These are phyloP conservation scores for Fusarium avenaceum DNA, from an alignment of 2,329 filamentous ascomycete genomes.

Conservation along the genomic window DNA sequence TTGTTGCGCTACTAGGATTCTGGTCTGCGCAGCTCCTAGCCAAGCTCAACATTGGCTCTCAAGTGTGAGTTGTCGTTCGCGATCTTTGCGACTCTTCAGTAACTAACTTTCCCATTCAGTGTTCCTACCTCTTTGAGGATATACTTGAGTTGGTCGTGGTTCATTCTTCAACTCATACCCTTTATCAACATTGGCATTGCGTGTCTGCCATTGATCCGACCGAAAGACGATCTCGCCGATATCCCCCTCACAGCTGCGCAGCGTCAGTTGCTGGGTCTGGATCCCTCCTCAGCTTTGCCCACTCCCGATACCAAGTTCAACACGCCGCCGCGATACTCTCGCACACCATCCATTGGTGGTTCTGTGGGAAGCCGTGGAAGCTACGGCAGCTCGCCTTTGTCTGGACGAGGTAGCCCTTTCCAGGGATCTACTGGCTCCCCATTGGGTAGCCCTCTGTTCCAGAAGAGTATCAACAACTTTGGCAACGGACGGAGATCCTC, in stretches of 20 bases:
- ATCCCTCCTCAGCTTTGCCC: constrained; percentile 72
- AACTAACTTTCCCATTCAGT: constrained; percentile 49
- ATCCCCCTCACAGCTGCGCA: constrained; percentile 85
- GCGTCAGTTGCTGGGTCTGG: constrained; percentile 84
- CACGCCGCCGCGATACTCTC: constrained; percentile 88
- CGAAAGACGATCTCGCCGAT: constrained; percentile 83
- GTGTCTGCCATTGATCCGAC: constrained; percentile 78
- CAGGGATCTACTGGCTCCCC: constrained; percentile 54
- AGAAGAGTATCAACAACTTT: constrained; percentile 72
- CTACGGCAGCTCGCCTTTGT: constrained; percentile 70
- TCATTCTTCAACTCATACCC: constrained; percentile 68
- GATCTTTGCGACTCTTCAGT: background rate
- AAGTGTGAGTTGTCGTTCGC: constrained; percentile 54
- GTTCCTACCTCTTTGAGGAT: constrained; percentile 50
- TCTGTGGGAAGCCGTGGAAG: constrained; percentile 73
- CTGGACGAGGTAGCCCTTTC: constrained; percentile 66
- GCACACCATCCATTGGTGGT: constrained; percentile 75
- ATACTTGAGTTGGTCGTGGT: constrained; percentile 62
- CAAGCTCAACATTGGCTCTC: constrained; percentile 55
- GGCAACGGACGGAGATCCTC: constrained; percentile 70
- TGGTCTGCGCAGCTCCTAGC: constrained; percentile 54
- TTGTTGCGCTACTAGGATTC: constrained; percentile 60
- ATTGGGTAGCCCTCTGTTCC: constrained; percentile 69
- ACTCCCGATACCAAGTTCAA: constrained; percentile 79
- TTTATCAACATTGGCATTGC: constrained; percentile 79